Evolutionary conservation across 1,139 yeast species (phyloP).

Genomic region (Blastobotrys buckinghamii): DNA sequence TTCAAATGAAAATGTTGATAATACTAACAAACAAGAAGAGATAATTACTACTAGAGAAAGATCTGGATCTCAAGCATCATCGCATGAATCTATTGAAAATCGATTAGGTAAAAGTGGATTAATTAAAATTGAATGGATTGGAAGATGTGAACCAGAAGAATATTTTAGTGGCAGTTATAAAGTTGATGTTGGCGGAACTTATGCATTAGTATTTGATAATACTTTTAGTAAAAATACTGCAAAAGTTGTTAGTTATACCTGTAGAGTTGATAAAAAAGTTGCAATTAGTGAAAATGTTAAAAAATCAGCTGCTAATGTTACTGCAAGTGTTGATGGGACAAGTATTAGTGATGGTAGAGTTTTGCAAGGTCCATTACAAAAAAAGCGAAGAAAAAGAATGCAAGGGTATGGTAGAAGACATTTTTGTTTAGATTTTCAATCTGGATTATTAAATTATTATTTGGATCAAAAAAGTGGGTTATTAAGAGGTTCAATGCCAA

Average conservation of each 20-base stretch:
- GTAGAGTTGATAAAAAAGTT: conserved; percentile 33
- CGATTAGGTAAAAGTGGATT: conserved; percentile 32
- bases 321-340: not conserved
- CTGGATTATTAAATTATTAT: conserved; percentile 80
- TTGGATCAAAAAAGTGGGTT: conserved; percentile 61
- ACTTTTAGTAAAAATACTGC: conserved; percentile 82
- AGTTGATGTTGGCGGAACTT: conserved; percentile 52
- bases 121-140: conserved; percentile 31
- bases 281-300: not conserved
- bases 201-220: conserved; percentile 88
- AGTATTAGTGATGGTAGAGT: conserved; percentile 27
- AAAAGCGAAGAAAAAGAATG: conserved; percentile 71
- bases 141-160: conserved; percentile 34
- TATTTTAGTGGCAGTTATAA: conserved; percentile 50
- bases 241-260: conserved; percentile 70
- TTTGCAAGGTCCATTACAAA: conserved; percentile 68
- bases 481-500: conserved; percentile 89
- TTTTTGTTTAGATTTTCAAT: conserved; percentile 73
- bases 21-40: conserved; percentile 6
- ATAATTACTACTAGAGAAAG: conserved; percentile 1
- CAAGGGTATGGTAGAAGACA: conserved; percentile 86
- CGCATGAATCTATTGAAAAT: conserved; percentile 23
- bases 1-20: not conserved
- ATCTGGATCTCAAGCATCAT: conserved; percentile 9
- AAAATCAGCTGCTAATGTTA: not conserved